Base-by-base conservation (phyloP, 768 basidiomycete genomes). In the Amylocystis lapponica region DNA sequence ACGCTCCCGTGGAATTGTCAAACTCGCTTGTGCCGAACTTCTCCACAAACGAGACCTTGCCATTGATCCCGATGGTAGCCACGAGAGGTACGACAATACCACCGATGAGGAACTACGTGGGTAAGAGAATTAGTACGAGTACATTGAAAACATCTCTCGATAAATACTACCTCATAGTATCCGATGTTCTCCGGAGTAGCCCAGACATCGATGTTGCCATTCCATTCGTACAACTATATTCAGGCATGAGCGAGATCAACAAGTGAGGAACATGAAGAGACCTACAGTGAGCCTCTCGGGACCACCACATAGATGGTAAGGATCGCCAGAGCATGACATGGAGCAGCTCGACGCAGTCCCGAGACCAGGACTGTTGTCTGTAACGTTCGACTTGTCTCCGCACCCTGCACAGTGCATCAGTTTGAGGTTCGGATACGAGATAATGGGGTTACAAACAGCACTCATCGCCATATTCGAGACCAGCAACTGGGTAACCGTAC, bases 31-130 rank as follows among this genome's bases (percentile, higher is more conserved):
- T 86, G 8, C 84, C 83, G 3, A 42, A 64, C 58, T 89, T 90
- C 61, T 90, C 86, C 6, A 90, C 66, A 66, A 89, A 85, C 1
- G 79, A 75, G 36, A 89, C 80, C 56, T 89, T 90, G 68, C 83
- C 80, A 66, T 89, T 89, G 61, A 84, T 69, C 1, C 86, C 85
- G 25, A 90, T 66, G 0, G 86, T 88, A 3, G 83, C 78, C 27
- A 87, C 75, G 45, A 88, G 66, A 3, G 86, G 85, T 11, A 86
- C 78, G 40, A 86, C 70, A 25, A 86, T 69, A 2, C 86, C 86
- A 0, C 66, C 64, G 14, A 76, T 64, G 25, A 77, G 57, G 53
- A 68, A 69, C 70, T 75, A 19, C 8, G 38, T n/a, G 14, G 26
- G n/a, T 6, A 38, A 11, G n/a, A 29, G 29, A n/a, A 9, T 8